Conservation (phyloP, 2,329 filamentous ascomycete genomes). For the Colletotrichum kahawae region DNA sequence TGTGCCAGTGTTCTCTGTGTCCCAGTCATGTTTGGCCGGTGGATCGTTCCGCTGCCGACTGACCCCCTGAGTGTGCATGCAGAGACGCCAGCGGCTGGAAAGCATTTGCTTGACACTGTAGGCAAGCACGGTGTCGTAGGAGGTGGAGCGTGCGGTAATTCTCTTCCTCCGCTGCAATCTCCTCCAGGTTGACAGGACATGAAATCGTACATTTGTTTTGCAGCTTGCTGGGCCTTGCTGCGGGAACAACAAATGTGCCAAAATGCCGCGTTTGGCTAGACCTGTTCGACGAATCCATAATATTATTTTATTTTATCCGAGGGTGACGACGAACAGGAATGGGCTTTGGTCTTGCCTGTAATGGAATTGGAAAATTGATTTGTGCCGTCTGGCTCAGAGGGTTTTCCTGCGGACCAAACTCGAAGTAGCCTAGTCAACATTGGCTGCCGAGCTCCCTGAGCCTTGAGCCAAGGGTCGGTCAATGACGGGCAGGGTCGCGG, state of each 20-base stretch:
- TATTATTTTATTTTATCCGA: background rate
- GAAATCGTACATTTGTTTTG: background rate
- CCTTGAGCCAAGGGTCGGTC: background rate
- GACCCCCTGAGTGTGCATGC: background rate
- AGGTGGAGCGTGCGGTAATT: constrained; percentile 20
- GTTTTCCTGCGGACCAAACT: background rate
- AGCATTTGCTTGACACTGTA: background rate
- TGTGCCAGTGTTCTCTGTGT: background rate
- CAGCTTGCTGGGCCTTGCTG: constrained; percentile 1
- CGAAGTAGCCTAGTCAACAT: background rate
- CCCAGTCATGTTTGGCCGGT: constrained; percentile 1
- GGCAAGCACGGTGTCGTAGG: background rate
- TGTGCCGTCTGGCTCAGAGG: background rate
- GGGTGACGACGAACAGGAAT: background rate
- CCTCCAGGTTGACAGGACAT: background rate
- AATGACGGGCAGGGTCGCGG: background rate
- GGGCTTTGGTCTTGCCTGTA: background rate
- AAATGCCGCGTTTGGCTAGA: constrained; percentile 16
- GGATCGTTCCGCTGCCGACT: background rate
- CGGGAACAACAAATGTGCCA: constrained; percentile 1
- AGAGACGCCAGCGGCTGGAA: background rate
- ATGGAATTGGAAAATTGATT: background rate
- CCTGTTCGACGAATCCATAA: background rate
- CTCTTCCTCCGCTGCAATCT: constrained; percentile 11
- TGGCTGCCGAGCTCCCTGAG: background rate